phyloP scores from a whole-genome alignment of 2,329 filamentous ascomycete species.

The Diaporthe sp. region DNA sequence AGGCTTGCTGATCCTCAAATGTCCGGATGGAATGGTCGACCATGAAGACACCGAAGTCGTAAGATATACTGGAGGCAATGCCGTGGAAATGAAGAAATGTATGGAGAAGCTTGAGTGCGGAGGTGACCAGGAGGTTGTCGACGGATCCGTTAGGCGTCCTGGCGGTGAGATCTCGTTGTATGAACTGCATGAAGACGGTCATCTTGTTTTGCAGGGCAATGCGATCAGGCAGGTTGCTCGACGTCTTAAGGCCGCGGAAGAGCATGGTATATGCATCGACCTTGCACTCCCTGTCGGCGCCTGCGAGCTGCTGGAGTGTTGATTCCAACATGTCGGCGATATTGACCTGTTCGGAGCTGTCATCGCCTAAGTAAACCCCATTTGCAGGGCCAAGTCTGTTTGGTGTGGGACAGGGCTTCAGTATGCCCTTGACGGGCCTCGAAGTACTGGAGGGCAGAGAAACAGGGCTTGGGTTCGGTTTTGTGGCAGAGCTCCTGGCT shows the following conservation, averaged over 20 bases:
- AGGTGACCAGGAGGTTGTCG: constrained; percentile 80
- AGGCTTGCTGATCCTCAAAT: constrained; percentile 75
- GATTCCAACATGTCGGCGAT: constrained; percentile 89
- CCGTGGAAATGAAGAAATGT: constrained; percentile 82
- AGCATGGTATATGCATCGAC: constrained; percentile 91
- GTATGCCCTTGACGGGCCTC: constrained; percentile 75
- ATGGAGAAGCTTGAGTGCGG: constrained; percentile 83
- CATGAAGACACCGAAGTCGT: constrained; percentile 84
- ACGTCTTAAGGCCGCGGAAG: constrained; percentile 81
- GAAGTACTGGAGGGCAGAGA: constrained; percentile 55
- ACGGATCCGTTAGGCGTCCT: constrained; percentile 67
- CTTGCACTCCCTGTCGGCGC: constrained; percentile 78
- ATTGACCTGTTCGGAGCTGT: constrained; percentile 59
- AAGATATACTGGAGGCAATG: constrained; percentile 78
- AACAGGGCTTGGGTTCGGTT: constrained; percentile 57
- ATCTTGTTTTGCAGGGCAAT: constrained; percentile 83
- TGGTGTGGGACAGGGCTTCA: constrained; percentile 76
- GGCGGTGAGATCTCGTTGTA: constrained; percentile 82
- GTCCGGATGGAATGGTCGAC: constrained; percentile 84
- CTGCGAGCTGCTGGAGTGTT: constrained; percentile 83
- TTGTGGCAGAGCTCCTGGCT: constrained; percentile 53
- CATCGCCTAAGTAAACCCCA: constrained; percentile 58
- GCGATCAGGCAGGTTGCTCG: constrained; percentile 84
- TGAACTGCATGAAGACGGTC: constrained; percentile 82
- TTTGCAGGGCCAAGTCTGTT: constrained; percentile 60